phyloP scores from a whole-genome alignment of 2,329 filamentous ascomycete species.

The Colletotrichum lupini region DNA sequence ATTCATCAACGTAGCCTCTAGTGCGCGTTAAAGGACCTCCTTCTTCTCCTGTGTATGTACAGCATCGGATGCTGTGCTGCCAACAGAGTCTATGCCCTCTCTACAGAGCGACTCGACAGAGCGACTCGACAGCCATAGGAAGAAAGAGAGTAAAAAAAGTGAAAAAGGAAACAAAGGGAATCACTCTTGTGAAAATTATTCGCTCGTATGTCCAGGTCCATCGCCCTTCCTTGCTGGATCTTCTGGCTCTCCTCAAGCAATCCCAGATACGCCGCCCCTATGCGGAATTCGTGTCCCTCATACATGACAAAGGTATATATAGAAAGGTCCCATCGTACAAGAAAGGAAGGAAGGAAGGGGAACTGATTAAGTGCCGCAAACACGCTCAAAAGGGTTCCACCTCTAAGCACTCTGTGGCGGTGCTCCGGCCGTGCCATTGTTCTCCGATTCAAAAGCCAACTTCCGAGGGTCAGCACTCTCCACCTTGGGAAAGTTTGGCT shows the following conservation, averaged over 20 bases:
- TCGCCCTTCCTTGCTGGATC: constrained; percentile 16
- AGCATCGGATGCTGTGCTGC: constrained; percentile 1
- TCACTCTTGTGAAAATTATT: constrained; percentile 32
- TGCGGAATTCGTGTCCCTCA: constrained; percentile 36
- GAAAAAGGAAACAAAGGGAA: constrained; percentile 26
- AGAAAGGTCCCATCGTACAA: constrained; percentile 34
- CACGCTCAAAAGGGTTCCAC: neutral
- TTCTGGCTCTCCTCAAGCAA: constrained; percentile 24
- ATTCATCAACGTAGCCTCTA: constrained; percentile 29
- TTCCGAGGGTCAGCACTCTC: constrained; percentile 44
- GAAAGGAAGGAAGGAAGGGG: constrained; percentile 28
- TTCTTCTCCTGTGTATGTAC: constrained; percentile 9
- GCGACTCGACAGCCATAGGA: neutral
- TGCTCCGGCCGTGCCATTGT: constrained; percentile 38
- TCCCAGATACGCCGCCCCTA: constrained; percentile 35
- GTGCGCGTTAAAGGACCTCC: constrained; percentile 27
- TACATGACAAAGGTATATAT: constrained; percentile 37
- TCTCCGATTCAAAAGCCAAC: constrained; percentile 42
- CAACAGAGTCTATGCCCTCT: neutral
- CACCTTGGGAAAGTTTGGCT: constrained; percentile 42
- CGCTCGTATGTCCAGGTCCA: constrained; percentile 33
- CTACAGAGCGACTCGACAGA: neutral
- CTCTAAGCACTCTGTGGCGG: constrained; percentile 46
- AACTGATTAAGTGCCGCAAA: constrained; percentile 2
- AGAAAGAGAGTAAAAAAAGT: neutral